phyloP scores from a whole-genome alignment of 2,329 filamentous ascomycete species.

The Salinomyces thailandicus region DNA sequence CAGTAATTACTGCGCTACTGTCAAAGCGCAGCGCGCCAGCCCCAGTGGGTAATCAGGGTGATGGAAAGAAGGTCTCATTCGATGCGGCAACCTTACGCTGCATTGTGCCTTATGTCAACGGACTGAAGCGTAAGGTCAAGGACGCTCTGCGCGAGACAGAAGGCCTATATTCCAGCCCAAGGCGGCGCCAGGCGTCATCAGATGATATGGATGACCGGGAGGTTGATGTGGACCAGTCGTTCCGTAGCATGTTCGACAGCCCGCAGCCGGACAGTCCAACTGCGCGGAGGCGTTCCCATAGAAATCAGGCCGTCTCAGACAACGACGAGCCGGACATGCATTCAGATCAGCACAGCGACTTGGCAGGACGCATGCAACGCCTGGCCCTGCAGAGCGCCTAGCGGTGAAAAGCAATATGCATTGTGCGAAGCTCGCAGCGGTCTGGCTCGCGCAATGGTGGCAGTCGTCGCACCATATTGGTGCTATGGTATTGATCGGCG shows the following conservation, averaged over 20 bases:
- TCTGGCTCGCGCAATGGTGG: too few species aligned
- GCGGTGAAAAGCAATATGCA: conserved; percentile 1
- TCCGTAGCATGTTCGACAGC: conserved; percentile 25
- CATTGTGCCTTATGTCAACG: conserved; percentile 46
- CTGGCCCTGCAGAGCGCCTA: conserved; percentile 12
- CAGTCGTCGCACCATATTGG: too few species aligned
- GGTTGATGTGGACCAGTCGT: conserved; percentile 20
- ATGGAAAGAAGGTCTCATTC: conserved; percentile 56
- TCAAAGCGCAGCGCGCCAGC: conserved; percentile 21
- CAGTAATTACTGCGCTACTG: conserved; percentile 51
- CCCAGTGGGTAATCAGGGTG: too few species aligned
- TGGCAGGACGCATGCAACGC: conserved; percentile 11
- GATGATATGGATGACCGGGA: conserved; percentile 5
- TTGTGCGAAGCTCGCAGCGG: too few species aligned
- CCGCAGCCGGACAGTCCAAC: conserved; percentile 13
- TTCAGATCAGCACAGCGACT: conserved; percentile 6
- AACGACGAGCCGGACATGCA: conserved; percentile 9
- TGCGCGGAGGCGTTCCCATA: conserved; percentile 13
- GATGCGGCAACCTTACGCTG: conserved; percentile 54
- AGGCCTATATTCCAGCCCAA: conserved; percentile 37
- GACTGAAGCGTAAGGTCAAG: conserved; percentile 39
- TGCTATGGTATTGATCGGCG: too few species aligned
- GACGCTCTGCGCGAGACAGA: conserved; percentile 38
- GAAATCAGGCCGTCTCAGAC: conserved; percentile 18
- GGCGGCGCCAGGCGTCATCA: conserved; percentile 15